Conservation (phyloP, 345 rosid species). For the Euclidium syriacum region DNA sequence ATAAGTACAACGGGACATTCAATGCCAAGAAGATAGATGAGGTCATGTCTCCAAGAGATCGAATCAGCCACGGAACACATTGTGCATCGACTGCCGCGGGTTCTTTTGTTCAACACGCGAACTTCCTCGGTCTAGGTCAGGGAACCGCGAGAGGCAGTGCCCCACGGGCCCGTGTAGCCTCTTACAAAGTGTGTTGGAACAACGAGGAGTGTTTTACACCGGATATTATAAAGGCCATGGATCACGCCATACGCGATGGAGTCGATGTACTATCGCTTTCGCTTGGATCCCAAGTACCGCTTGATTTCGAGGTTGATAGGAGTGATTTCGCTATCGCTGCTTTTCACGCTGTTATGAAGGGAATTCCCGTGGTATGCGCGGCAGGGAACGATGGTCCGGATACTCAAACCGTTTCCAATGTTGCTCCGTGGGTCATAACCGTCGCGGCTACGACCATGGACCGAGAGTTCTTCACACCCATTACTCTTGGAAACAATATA, state of each 20-base stretch:
- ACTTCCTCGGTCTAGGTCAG: constrained; percentile 32
- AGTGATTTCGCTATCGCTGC: constrained; percentile 42
- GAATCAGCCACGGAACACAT: constrained; percentile 57
- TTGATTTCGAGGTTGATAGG: constrained; percentile 35
- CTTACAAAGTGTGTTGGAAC: constrained; percentile 59
- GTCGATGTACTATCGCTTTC: constrained; percentile 62
- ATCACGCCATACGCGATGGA: constrained; percentile 57
- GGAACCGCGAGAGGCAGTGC: constrained; percentile 68
- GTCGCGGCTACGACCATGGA: constrained; percentile 59
- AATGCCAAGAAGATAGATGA: constrained; percentile 18
- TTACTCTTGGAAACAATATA: constrained; percentile 43
- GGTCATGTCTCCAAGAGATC: constrained; percentile 42
- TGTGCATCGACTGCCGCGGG: constrained; percentile 66
- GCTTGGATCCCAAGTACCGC: constrained; percentile 28
- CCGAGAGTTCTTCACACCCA: constrained; percentile 34
- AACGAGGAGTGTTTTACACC: constrained; percentile 39
- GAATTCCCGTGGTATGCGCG: constrained; percentile 43
- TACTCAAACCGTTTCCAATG: constrained; percentile 32
- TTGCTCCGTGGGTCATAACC: constrained; percentile 55
- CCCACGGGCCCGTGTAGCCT: constrained; percentile 50
- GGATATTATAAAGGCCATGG: constrained; percentile 57
- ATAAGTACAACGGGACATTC: not conserved
- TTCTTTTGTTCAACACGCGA: constrained; percentile 38
- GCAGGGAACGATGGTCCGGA: constrained; percentile 51
- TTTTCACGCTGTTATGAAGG: constrained; percentile 52